These are phyloP conservation scores for Cladosporium sp. DNA, from an alignment of 2,329 filamentous ascomycete genomes.

Conservation along the genomic window DNA sequence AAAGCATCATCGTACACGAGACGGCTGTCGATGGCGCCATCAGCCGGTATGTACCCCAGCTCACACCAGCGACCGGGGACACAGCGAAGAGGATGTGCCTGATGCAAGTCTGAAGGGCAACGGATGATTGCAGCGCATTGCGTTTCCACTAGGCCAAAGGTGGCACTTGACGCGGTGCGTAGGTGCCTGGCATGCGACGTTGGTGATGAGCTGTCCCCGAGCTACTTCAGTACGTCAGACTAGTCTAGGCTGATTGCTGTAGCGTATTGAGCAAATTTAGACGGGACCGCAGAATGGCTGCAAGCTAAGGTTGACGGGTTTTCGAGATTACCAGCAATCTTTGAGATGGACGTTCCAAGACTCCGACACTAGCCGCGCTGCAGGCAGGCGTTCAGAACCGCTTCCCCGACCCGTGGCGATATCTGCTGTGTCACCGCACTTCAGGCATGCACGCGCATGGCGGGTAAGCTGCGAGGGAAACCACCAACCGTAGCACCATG, in stretches of 20 bases:
- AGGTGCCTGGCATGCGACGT: not conserved
- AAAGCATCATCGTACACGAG: not conserved
- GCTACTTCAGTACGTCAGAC: not conserved
- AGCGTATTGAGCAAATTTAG: not conserved
- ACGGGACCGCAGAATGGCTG: not conserved
- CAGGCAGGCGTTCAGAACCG: not conserved
- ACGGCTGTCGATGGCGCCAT: conserved; percentile 5
- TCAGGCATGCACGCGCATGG: not conserved
- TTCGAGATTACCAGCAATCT: not conserved
- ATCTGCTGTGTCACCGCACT: not conserved
- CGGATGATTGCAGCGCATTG: not conserved
- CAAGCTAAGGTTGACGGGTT: not conserved
- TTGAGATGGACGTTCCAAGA: not conserved
- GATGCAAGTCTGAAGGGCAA: conserved; percentile 1
- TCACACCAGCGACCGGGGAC: not conserved
- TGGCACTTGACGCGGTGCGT: not conserved
- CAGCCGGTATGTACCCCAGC: not conserved
- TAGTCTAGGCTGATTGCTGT: not conserved
- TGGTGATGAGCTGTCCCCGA: not conserved
- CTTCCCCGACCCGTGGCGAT: not conserved
- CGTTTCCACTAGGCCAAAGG: not conserved
- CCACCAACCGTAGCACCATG: conserved; percentile 1
- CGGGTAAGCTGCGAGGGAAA: not conserved
- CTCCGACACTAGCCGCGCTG: not conserved
- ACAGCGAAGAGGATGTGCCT: not conserved